These are phyloP conservation scores for Globisporangium camurandrum DNA, from an alignment of 352 stramenopile genomes.

Conservation along the genomic window DNA sequence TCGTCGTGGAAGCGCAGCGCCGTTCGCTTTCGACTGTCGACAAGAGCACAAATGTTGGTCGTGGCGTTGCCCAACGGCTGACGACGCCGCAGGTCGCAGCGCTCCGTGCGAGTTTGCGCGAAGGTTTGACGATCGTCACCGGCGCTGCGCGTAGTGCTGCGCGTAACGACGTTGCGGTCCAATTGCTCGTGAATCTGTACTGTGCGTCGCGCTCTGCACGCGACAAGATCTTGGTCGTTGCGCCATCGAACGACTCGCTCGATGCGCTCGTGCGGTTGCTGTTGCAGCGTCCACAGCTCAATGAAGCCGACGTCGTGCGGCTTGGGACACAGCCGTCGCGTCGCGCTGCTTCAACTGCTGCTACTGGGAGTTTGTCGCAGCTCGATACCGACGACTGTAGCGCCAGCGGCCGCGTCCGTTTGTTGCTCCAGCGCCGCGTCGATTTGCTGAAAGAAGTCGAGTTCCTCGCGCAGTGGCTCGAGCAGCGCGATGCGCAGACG, in stretches of 20 bases:
- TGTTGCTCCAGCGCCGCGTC: conserved; percentile 51
- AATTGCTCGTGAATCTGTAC: conserved; percentile 93
- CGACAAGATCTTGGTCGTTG: conserved; percentile 92
- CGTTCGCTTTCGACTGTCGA: conserved; percentile 2
- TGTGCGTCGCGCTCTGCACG: conserved; percentile 47
- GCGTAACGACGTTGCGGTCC: conserved; percentile 94
- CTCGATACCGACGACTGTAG: conserved; percentile 92
- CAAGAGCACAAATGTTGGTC: not conserved
- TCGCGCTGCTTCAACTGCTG: not conserved
- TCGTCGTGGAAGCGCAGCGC: conserved; percentile 28
- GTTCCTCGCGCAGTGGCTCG: conserved; percentile 87
- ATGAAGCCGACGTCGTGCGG: conserved; percentile 85
- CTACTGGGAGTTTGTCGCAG: no score
- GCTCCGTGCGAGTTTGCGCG: conserved; percentile 88
- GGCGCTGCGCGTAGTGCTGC: conserved; percentile 89
- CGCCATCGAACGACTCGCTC: conserved; percentile 92
- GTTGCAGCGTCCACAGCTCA: conserved; percentile 66
- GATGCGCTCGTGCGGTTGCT: conserved; percentile 96
- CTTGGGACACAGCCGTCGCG: conserved; percentile 46
- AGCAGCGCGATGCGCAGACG: conserved; percentile 28
- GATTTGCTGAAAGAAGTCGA: conserved; percentile 91
- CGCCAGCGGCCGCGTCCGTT: conserved; percentile 87
- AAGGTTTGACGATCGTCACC: conserved; percentile 92
- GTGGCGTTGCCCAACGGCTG: conserved; percentile 83
- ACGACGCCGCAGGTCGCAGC: conserved; percentile 76